Evolutionary conservation across 192 early-diverging fungal species (phyloP).

Genomic region (Funneliformis geosporum): DNA sequence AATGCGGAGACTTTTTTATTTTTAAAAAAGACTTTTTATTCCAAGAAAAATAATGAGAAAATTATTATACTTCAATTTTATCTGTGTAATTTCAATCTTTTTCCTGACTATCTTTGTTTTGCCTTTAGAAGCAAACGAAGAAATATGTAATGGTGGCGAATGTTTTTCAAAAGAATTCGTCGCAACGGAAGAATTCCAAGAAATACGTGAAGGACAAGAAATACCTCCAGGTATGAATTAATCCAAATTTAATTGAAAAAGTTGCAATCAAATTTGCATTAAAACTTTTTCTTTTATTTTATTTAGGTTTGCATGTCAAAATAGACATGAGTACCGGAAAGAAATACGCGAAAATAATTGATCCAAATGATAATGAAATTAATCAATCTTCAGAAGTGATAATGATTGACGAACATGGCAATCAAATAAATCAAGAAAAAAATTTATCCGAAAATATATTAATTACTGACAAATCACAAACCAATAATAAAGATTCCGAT

Average conservation of each 20-base stretch:
- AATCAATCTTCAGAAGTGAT: constrained; percentile 32
- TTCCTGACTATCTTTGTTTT: neutral
- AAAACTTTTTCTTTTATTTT: neutral
- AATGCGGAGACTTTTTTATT: neutral
- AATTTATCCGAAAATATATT: constrained; percentile 23
- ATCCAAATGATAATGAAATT: constrained; percentile 29
- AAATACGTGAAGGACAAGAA: constrained; percentile 59
- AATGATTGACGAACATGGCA: constrained; percentile 40
- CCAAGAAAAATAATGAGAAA: neutral
- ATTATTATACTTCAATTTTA: neutral
- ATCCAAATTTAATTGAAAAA: neutral
- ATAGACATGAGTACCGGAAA: constrained; percentile 61
- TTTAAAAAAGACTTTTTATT: neutral
- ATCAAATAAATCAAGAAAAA: constrained; percentile 24
- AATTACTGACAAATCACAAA: constrained; percentile 27
- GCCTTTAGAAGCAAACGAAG: neutral
- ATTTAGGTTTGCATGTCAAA: constrained; percentile 60
- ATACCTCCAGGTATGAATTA: constrained; percentile 49
- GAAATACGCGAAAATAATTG: constrained; percentile 59
- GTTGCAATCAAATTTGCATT: neutral
- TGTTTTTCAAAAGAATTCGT: constrained; percentile 64
- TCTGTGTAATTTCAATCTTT: neutral
- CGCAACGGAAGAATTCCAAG: constrained; percentile 61
- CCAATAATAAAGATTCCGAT: constrained; percentile 13
- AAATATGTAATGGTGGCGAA: constrained; percentile 28